Evolutionary conservation across 2,329 filamentous ascomycete genomes (phyloP).

Genomic region (Aspergillus tamarii): DNA sequence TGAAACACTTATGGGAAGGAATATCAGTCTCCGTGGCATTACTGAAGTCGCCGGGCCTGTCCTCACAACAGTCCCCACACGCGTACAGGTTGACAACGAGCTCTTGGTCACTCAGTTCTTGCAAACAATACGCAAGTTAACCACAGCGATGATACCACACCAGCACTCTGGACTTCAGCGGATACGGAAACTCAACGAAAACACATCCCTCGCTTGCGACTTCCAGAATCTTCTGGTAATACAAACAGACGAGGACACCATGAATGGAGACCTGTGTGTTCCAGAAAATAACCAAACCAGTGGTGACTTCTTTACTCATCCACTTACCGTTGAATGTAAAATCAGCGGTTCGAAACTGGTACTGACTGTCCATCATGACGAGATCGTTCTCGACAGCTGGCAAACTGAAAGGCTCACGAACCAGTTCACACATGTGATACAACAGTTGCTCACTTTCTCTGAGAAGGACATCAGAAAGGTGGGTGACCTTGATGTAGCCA

Average conservation of each 20-base stretch:
- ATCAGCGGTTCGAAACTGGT: conserved; percentile 57
- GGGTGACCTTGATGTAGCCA: conserved; percentile 34
- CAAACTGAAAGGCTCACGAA: conserved; percentile 59
- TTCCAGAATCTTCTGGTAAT: conserved; percentile 54
- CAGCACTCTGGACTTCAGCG: conserved; percentile 64
- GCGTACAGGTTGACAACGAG: conserved; percentile 42
- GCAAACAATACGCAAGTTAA: conserved; percentile 59
- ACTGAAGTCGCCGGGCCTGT: conserved; percentile 52
- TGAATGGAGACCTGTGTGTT: conserved; percentile 34
- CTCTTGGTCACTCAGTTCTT: conserved; percentile 54
- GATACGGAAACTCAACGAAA: conserved; percentile 57
- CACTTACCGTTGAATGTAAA: conserved; percentile 68
- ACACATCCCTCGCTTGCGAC: conserved; percentile 48
- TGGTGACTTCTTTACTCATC: conserved; percentile 62
- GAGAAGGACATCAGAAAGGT: conserved; percentile 29
- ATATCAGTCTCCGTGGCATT: conserved; percentile 54
- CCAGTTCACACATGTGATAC: conserved; percentile 50
- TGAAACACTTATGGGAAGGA: conserved; percentile 57
- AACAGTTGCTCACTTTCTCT: conserved; percentile 35
- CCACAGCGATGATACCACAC: conserved; percentile 62
- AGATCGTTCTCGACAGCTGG: conserved; percentile 56
- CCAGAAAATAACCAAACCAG: conserved; percentile 55
- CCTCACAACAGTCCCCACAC: conserved; percentile 40
- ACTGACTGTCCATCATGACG: conserved; percentile 68
- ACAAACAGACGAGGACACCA: conserved; percentile 32